Conservation (phyloP, 148 eudicot species). For the Cornus kousa region DNA sequence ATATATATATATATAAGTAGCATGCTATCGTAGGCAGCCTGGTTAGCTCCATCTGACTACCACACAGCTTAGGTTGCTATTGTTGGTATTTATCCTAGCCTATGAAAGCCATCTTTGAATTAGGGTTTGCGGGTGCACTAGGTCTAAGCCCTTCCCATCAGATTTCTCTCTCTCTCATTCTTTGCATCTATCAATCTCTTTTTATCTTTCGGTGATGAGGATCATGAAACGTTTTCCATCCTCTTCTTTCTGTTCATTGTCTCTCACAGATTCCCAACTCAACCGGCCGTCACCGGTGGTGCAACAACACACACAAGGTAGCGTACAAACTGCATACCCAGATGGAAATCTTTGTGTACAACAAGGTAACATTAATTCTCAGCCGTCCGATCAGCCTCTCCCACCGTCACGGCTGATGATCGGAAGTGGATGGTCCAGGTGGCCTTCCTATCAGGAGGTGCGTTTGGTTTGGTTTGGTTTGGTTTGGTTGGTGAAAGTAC, state of each 20-base stretch:
- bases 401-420: constrained; percentile 25
- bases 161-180: background rate
- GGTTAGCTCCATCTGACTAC: no score
- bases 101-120: no score
- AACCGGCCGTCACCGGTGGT: constrained; percentile 28
- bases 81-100: no score
- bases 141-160: no score
- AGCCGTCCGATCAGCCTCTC: constrained; percentile 31
- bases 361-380: constrained; percentile 5
- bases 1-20: no score
- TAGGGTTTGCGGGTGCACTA: no score
- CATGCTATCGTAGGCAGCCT: no score
- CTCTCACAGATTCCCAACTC: constrained; percentile 52
- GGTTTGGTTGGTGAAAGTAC: background rate
- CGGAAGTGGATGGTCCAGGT: constrained; percentile 8
- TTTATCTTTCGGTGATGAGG: constrained; percentile 36
- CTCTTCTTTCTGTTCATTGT: constrained; percentile 41
- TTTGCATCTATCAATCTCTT: background rate
- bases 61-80: no score
- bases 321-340: background rate
- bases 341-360: background rate
- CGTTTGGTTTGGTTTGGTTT: background rate
- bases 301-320: constrained; percentile 10
- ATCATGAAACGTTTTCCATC: constrained; percentile 65
- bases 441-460: constrained; percentile 13